Evolutionary conservation across 441 rosid genomes (phyloP).

Genomic region (Erodium trifolium): DNA sequence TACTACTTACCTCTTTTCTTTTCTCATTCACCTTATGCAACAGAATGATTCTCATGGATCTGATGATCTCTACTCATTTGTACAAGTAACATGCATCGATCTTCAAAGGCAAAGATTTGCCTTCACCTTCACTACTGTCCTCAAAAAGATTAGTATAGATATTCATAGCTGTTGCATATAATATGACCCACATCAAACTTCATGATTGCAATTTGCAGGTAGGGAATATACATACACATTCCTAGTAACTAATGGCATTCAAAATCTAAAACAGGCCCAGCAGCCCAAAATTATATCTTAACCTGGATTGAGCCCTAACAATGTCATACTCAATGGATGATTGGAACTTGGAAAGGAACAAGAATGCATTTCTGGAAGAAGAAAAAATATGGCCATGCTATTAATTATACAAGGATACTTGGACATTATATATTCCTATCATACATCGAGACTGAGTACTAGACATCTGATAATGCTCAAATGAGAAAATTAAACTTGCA

Average conservation of each 20-base stretch:
- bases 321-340: neutral
- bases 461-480: neutral
- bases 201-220: neutral
- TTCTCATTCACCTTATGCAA: neutral
- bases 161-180: neutral
- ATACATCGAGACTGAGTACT: neutral
- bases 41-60: neutral
- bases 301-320: too few species aligned
- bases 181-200: neutral
- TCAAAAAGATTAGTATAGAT: neutral
- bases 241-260: neutral
- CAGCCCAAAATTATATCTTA: neutral
- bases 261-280: neutral
- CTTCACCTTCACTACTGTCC: neutral
- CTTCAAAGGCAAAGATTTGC: neutral
- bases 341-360: neutral
- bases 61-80: neutral
- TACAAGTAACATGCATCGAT: neutral
- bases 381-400: neutral
- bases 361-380: neutral
- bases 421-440: slow-evolving; percentile 18
- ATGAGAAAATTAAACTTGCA: neutral
- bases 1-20: neutral
- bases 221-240: neutral
- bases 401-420: slow-evolving; percentile 19